Evolutionary conservation across 2,329 filamentous ascomycete genomes (phyloP), one percentile per base, ranked within the genome.

Genomic region (Diaporthe citriasiana): DNA sequence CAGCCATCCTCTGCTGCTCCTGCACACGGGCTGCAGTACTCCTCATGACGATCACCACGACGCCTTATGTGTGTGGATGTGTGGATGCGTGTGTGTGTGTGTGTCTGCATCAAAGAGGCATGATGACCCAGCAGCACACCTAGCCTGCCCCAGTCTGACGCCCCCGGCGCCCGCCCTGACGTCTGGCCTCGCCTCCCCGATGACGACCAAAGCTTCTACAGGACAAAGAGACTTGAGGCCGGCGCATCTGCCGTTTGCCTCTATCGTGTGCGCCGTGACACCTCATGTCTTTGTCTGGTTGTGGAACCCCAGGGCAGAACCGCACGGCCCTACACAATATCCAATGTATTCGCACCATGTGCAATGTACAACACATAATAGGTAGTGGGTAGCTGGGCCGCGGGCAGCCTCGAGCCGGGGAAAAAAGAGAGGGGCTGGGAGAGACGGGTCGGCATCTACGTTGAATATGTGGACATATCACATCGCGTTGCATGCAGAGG

Each of bases 231-330:
- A 51, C 13, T 3, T 12, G 10, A 38, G 57, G 59, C 47, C 40
- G 27, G 22, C 25, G 17, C 45, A 51, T 51, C 30, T 66, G 63
- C 63, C 63, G 45, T 66, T 27, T 51, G 45, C 63, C 63, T 66
- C 45, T 66, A 19, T 40, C 63, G 7, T 66, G 63, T 66, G 63
- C 63, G 45, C 45, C 45, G 63, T 66, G 63, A 38, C 63, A 38
- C 45, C 45, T 51, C 45, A 66, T 22, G 45, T 38, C 63, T 66
- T 66, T 51, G 63, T 51, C 30, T 50, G 45, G 30, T 30, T 66
- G 63, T 66, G 47, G 63, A n/a, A 66, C 63, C 45, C 19, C 42
- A 13, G 22, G 15, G 45, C 60, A 66, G 42, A 17, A 66, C 60
- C 45, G 51, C 60, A 51, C 60, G 45, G 60, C 42, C 60, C 45